Evolutionary conservation across 2,329 filamentous ascomycete genomes (phyloP), one percentile per base, ranked within the genome.

Genomic region (Ceratocystis harringtonii): DNA sequence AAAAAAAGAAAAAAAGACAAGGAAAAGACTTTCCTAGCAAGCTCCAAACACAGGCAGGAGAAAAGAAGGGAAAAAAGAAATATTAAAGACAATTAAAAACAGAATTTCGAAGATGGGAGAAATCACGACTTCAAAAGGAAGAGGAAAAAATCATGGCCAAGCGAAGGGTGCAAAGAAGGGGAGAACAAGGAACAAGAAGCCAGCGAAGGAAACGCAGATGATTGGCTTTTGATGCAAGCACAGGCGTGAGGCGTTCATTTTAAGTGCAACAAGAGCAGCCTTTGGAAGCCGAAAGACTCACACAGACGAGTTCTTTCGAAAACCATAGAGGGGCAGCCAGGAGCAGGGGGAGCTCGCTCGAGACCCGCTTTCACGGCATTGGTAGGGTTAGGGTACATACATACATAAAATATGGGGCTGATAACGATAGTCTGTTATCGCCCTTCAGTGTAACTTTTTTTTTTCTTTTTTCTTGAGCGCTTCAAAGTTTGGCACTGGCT

Each of bases 11-110:
- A 57, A n/a, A 58, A 58, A 15, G 12, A 8, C 12, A 41, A 41
- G 36, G 28, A 58, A 58, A 58, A 58, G 55, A 28, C 55, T 30
- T 58, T 36, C 28, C 15, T 58, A 36, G 25, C 6, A 58, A 30
- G 17, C 28, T 32, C 17, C 15, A 30, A 58, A 36, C 36, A 36
- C 19, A 25, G 32, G 28, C 6, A 32, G 55, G 15, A 58, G 17
- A 58, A 36, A 25, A 65, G 36, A 67, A 58, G 62, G 25, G 57
- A 65, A 62, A 17, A 66, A 30, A 63, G 45, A 57, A 61, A 66
- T 65, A 65, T 67, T 67, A 65, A 67, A 60, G 44, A 65, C 55
- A 28, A 63, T 60, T 67, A 65, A 61, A 65, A 61, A 55, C 55
- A 19, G 28, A 58, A 58, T 19, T 60, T 44, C 52, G 32, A 63